Conservation (phyloP, 2,329 filamentous ascomycete genomes). For the Thermoascus crustaceus region DNA sequence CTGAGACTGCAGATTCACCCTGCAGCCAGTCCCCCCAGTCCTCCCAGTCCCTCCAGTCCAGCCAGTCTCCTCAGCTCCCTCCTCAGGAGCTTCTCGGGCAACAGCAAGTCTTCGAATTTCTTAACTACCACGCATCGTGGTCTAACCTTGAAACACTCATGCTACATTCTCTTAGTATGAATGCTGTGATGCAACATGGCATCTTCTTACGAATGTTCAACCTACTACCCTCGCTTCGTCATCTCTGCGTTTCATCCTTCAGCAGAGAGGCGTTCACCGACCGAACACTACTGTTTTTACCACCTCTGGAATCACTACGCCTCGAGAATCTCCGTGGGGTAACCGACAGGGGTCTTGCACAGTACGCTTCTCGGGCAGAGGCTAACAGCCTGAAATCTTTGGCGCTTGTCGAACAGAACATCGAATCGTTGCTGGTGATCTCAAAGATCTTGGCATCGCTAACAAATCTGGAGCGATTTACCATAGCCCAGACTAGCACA, state of each 20-base stretch:
- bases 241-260: conserved; percentile 49
- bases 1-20: conserved; percentile 31
- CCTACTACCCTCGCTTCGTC: conserved; percentile 44
- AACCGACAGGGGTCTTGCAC: conserved; percentile 47
- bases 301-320: conserved; percentile 44
- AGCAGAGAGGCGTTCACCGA: conserved; percentile 48
- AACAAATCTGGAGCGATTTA: conserved; percentile 40
- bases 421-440: conserved; percentile 44
- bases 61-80: conserved; percentile 22
- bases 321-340: conserved; percentile 49
- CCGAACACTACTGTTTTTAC: conserved; percentile 45
- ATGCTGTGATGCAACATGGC: conserved; percentile 44
- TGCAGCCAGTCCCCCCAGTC: conserved; percentile 24
- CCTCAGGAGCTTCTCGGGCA: conserved; percentile 42
- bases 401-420: conserved; percentile 45
- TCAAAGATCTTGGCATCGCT: conserved; percentile 45
- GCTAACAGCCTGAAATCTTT: conserved; percentile 40
- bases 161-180: conserved; percentile 39
- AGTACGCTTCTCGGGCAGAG: conserved; percentile 41
- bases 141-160: conserved; percentile 45
- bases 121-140: conserved; percentile 47
- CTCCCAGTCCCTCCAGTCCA: no score
- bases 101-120: conserved; percentile 44
- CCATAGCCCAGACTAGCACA: conserved; percentile 42
- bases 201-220: conserved; percentile 47